Evolutionary conservation across 345 rosid genomes (phyloP).

Genomic region (Corchorus olitorius): DNA sequence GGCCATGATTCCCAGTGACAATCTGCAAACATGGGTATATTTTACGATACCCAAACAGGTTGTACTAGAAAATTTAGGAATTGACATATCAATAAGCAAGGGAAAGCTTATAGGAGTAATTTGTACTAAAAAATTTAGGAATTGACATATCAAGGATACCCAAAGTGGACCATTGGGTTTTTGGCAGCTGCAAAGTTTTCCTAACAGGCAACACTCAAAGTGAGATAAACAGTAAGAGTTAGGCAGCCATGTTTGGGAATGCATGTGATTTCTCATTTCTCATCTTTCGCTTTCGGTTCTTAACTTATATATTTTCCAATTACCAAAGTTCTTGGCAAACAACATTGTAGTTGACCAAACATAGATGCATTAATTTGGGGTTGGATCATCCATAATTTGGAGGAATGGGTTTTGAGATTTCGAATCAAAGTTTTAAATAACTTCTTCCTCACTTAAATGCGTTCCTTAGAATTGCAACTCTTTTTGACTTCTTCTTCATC

Average conservation of each 20-base stretch:
- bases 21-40: too few relatives aligned
- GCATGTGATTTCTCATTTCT: background rate
- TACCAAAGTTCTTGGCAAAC: background rate
- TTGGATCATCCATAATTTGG: background rate
- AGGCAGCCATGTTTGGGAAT: background rate
- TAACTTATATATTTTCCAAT: background rate
- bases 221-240: background rate
- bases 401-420: background rate
- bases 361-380: background rate
- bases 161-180: background rate
- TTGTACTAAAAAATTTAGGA: too few relatives aligned
- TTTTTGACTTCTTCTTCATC: background rate
- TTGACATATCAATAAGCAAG: too few relatives aligned
- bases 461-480: background rate
- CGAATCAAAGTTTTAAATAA: background rate
- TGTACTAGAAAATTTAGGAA: too few relatives aligned
- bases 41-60: too few relatives aligned
- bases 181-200: background rate
- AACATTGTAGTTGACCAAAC: background rate
- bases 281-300: background rate
- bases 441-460: background rate
- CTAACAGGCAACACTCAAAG: background rate
- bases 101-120: too few relatives aligned
- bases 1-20: too few relatives aligned
- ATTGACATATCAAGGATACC: too few relatives aligned